A percentile compares a stretch with the other conserved stretches of the same genome.
Conservation (phyloP, 352 stramenopile genomes). For the Phytophthora kernoviae region DNA sequence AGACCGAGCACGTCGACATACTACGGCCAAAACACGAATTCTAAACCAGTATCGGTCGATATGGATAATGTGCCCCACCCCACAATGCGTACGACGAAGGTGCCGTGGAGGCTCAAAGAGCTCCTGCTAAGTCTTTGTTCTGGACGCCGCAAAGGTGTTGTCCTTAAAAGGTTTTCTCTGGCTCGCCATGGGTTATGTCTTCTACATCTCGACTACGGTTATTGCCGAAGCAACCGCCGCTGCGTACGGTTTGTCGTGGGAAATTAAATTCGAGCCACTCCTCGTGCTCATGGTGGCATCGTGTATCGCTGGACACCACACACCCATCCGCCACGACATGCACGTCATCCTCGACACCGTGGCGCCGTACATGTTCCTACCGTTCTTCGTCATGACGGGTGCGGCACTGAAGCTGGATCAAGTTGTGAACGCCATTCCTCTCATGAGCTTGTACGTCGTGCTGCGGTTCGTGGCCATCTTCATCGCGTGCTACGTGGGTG, state of each 20-base stretch:
- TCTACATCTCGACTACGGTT: constrained; percentile 57
- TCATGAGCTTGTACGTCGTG: constrained; percentile 67
- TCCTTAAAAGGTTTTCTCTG: constrained; percentile 69
- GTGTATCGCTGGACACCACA: constrained; percentile 63
- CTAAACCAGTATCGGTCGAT: constrained; percentile 17
- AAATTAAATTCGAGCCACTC: constrained; percentile 71
- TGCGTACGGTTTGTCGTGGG: constrained; percentile 56
- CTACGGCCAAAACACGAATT: constrained; percentile 27
- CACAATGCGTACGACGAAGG: constrained; percentile 58
- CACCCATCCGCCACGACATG: constrained; percentile 71
- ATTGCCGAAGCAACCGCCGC: constrained; percentile 46
- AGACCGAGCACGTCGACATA: constrained; percentile 12
- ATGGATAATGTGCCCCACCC: constrained; percentile 46
- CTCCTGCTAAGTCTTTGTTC: constrained; percentile 10
- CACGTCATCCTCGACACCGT: constrained; percentile 69
- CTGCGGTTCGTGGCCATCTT: constrained; percentile 69
- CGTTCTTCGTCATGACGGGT: constrained; percentile 80
- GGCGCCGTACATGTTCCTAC: constrained; percentile 73
- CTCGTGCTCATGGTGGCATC: constrained; percentile 71
- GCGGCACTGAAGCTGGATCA: constrained; percentile 69
- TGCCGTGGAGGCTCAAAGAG: constrained; percentile 3
- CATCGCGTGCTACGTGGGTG: constrained; percentile 60
- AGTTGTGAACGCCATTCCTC: constrained; percentile 56
- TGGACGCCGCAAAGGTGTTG: constrained; percentile 37
- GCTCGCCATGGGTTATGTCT: constrained; percentile 62